Base-by-base conservation (phyloP, 2,329 filamentous ascomycete genomes). In the Ophiostoma montium region DNA sequence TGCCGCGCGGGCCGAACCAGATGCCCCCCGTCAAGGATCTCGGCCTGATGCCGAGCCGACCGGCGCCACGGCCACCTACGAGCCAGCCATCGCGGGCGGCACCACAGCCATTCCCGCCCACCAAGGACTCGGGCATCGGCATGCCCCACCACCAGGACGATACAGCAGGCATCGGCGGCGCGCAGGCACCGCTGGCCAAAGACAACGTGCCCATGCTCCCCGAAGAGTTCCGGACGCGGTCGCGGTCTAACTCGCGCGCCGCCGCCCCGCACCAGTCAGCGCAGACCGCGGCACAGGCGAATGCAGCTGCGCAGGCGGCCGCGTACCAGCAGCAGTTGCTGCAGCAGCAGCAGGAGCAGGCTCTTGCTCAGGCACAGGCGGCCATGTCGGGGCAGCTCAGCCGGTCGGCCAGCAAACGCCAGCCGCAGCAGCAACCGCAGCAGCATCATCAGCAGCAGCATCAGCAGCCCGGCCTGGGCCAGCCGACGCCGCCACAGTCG, bases 281-380 rank as follows among this genome's bases (percentile, higher is more conserved):
- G 39, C 35, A 45, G 15, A 31, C 23, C 12, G 16, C 33, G 0
- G 15, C 39, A 9, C 49, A 52, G 33, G 33, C 54, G 7, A 48
- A 36, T n/a, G 45, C 30, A 7, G 43, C 44, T 3, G 48, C 50
- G 6, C 60, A 64, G 5, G 61, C 65, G 16, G 51, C 60, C 11
- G 61, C 68, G 6, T 80, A 80, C 56, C 77, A 81, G 57, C 76
- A 81, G 57, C 76, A 81, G 57, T 61, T 80, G 46, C 65, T 78
- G 62, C 82, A 92, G 58, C 86, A 92, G 58, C 86, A 95, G 61
- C 88, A 94, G 61, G 84, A 94, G 59, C 84, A 89, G 59, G 84
- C 86, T 35, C 79, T 90, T 74, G 78, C 79, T 8, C 79, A 84
- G 56, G 83, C 85, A 3, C 85, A 94, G 61, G 83, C 88, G 56